Base-by-base conservation (phyloP, 179 eudicot species). In the Monotropa hypopitys region DNA sequence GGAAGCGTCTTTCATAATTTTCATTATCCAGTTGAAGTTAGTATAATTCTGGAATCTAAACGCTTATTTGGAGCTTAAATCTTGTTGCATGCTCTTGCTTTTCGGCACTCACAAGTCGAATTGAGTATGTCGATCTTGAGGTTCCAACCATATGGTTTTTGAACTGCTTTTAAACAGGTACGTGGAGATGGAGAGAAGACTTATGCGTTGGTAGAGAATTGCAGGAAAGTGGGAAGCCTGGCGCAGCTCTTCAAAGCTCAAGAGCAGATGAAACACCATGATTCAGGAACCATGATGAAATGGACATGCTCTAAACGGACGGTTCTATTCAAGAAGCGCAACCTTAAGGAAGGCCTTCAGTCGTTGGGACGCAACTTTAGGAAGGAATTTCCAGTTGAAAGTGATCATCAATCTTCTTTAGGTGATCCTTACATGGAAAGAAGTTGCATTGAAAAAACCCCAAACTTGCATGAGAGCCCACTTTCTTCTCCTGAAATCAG, bases 241-340 rank as follows among this genome's bases (percentile, higher is more conserved):
- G 40, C 69, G 30, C 83, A 76, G 80, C 62, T 74, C 23, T 57
- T 32, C 16, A 76, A 81, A 84, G 77, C 65, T 80, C 80, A 56
- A 71, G 86, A 83, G 45, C 83, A 78, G 75, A 81, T 69, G 50
- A 83, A 79, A 76, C 54, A 61, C 10, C 61, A 74, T 84, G 79
- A 73, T 76, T 79, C 85, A 16, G 89, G 81, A 84, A 80, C 79
- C 38, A 81, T 86, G 47, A 81, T 81, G 76, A 78, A 72, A 79
- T 82, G 88, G 86, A 84, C 81, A 66, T 73, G 87, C 73, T 81
- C 88, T 40, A 89, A 84, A 75, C 72, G 85, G 75, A 84, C 86
- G 43, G 81, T 72, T 79, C 84, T 77, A 38, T 70, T 79, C 12
- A 86, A 83, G 84, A 90, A 82, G 75, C 80, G 65, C 74, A 80